Evolutionary conservation across 495 filamentous ascomycete genomes (phyloP).

Genomic region (Talaromyces adpressus): DNA sequence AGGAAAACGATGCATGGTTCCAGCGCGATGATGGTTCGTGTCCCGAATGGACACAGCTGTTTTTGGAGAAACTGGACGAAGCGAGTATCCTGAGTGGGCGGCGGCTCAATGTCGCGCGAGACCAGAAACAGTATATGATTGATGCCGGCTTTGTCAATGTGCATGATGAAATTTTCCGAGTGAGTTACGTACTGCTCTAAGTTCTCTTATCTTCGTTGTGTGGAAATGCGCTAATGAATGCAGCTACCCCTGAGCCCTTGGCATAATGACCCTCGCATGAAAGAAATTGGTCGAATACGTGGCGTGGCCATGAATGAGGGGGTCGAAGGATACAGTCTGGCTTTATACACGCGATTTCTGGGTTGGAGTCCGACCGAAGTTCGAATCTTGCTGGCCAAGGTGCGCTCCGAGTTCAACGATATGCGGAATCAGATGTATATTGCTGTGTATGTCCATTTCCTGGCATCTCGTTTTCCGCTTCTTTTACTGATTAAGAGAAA

Average conservation of each 20-base stretch:
- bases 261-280: slow-evolving; percentile 6
- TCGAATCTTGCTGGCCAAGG: slow-evolving; percentile 38
- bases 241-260: slow-evolving; percentile 22
- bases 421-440: slow-evolving; percentile 9
- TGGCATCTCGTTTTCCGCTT: neutral
- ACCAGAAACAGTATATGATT: slow-evolving; percentile 9
- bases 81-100: slow-evolving; percentile 10
- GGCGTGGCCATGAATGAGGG: slow-evolving; percentile 17
- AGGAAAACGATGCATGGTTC: slow-evolving; percentile 32
- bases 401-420: slow-evolving; percentile 27
- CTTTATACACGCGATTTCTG: slow-evolving; percentile 34
- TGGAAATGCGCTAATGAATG: neutral
- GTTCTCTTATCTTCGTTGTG: neutral
- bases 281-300: slow-evolving; percentile 9
- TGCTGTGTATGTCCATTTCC: slow-evolving; percentile 3
- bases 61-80: slow-evolving; percentile 7
- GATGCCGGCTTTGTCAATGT: slow-evolving; percentile 10
- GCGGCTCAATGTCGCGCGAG: slow-evolving; percentile 3
- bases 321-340: slow-evolving; percentile 21
- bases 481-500: neutral
- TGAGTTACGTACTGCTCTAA: too few relatives aligned
- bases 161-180: slow-evolving; percentile 8
- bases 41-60: slow-evolving; percentile 19
- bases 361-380: slow-evolving; percentile 42
- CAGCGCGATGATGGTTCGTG: slow-evolving; percentile 12